A percentile compares a stretch with the other conserved stretches of the same genome.
phyloP scores from a whole-genome alignment of 495 filamentous ascomycete species.

The Chaetomidium leptoderma region DNA sequence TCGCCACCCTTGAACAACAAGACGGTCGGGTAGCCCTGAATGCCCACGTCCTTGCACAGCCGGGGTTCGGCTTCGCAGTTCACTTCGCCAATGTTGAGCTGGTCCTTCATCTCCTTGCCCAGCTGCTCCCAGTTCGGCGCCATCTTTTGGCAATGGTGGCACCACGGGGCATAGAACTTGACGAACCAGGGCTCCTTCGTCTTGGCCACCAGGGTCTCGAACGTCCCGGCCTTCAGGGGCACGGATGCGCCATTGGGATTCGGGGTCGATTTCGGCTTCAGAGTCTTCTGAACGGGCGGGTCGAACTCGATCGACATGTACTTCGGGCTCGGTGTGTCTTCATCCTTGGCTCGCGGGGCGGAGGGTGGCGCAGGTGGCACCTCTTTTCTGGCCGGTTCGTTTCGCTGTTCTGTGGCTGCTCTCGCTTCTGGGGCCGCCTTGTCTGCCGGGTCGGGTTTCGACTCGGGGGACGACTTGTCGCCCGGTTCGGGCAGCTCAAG shows the following conservation, averaged over 20 bases:
- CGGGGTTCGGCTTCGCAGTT: constrained; percentile 82
- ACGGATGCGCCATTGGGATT: constrained; percentile 73
- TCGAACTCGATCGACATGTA: not conserved
- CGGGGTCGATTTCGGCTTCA: constrained; percentile 51
- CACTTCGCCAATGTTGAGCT: constrained; percentile 89
- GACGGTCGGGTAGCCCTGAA: constrained; percentile 80
- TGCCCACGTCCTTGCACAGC: constrained; percentile 82
- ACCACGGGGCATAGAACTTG: constrained; percentile 99
- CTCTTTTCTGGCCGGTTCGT: not conserved
- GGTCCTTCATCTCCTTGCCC: constrained; percentile 80
- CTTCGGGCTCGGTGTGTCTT: constrained; percentile 14
- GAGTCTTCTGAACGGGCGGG: constrained; percentile 31
- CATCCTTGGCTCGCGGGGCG: constrained; percentile 6
- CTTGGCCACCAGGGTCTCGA: constrained; percentile 79
- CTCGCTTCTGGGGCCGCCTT: constrained; percentile 41
- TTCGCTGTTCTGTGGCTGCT: constrained; percentile 34
- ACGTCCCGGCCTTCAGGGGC: constrained; percentile 74
- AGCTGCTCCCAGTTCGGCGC: constrained; percentile 86
- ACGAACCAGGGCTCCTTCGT: constrained; percentile 94
- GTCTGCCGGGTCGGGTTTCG: constrained; percentile 28
- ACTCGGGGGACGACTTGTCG: constrained; percentile 21
- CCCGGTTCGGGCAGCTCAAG: constrained; percentile 40
- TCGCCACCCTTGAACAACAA: constrained; percentile 92
- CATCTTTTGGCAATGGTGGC: constrained; percentile 87
- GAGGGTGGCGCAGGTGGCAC: not conserved